A percentile compares a stretch with the other conserved stretches of the same genome.
These are phyloP conservation scores for Talaromyces sp. DNA, from an alignment of 2,329 filamentous ascomycete genomes.

Conservation along the genomic window DNA sequence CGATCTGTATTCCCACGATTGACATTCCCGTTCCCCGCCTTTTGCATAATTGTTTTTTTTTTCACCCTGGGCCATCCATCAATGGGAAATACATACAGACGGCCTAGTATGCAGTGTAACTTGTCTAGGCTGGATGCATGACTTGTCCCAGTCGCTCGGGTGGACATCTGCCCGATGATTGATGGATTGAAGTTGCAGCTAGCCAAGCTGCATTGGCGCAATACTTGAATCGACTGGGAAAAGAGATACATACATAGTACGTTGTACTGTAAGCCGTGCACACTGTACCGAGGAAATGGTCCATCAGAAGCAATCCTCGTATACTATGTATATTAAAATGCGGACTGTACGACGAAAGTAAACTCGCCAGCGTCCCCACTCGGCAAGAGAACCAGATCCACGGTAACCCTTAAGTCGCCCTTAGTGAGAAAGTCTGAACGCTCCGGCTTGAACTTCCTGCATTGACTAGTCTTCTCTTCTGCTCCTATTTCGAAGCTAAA, in stretches of 20 bases:
- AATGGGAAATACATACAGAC: neutral
- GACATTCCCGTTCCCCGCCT: neutral
- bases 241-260: neutral
- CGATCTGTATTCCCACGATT: neutral
- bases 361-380: constrained; percentile 5
- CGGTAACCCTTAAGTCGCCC: constrained; percentile 8
- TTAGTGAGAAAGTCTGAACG: neutral
- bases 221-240: neutral
- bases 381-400: constrained; percentile 18
- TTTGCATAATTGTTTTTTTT: neutral
- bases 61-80: neutral
- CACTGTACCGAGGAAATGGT: neutral
- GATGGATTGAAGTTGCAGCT: neutral
- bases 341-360: neutral
- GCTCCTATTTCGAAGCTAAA: neutral
- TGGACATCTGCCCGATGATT: constrained; percentile 3
- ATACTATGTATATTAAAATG: neutral
- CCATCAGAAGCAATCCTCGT: neutral
- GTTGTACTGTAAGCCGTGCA: neutral
- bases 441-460: neutral
- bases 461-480: neutral
- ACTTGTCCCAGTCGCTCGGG: constrained; percentile 15
- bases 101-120: constrained; percentile 6
- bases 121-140: constrained; percentile 9
- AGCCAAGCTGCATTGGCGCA: neutral